A percentile compares a stretch with the other conserved stretches of the same genome.
These are phyloP conservation scores for Avena eriantha DNA, from an alignment of 176 grass and related monocot genomes.

Conservation along the genomic window DNA sequence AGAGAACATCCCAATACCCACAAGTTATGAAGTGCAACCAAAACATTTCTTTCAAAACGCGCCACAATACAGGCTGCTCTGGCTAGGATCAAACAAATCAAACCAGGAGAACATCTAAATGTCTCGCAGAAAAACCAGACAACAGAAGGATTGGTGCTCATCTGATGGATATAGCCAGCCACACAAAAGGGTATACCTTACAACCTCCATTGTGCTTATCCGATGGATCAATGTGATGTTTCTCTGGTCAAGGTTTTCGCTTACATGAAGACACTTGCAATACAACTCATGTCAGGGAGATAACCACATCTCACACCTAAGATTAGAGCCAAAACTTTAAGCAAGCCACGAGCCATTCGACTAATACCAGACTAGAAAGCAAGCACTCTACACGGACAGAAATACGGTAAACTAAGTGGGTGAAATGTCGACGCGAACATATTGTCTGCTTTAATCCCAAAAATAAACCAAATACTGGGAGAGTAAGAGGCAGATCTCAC, in stretches of 20 bases:
- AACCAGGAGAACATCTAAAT: neutral
- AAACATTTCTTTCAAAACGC: neutral
- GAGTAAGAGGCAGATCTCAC: conserved; percentile 54
- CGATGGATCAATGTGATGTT: neutral
- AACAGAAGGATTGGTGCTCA: neutral
- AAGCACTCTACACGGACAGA: neutral
- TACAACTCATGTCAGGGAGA: neutral
- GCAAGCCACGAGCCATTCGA: neutral
- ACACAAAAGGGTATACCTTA: neutral
- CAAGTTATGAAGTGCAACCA: neutral
- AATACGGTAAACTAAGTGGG: conserved; percentile 9
- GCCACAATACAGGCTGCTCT: neutral
- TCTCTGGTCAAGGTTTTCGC: neutral
- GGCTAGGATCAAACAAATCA: neutral
- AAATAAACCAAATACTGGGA: neutral
- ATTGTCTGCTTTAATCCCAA: conserved; percentile 7
- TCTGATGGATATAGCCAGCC: neutral
- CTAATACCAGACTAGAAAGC: neutral
- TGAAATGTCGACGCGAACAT: neutral
- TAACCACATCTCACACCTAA: conserved; percentile 10
- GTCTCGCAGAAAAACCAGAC: neutral
- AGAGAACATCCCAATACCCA: neutral
- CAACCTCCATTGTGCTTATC: too few species aligned
- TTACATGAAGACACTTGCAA: neutral
- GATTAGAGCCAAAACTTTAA: neutral